Conservation (phyloP, 768 basidiomycete genomes). For the Steccherinum ochraceum region DNA sequence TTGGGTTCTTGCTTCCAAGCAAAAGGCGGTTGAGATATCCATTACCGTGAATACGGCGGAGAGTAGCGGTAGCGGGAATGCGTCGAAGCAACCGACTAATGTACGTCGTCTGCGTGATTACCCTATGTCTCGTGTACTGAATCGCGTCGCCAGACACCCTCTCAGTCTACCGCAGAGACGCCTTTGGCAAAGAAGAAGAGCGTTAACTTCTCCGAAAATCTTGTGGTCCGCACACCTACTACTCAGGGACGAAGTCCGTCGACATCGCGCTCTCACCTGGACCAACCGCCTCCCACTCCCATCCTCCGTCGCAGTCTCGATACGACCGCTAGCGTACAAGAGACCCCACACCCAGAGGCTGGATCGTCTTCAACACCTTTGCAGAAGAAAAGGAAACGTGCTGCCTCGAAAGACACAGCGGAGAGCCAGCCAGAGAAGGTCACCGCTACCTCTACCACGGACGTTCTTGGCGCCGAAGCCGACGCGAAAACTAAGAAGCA, state of each 20-base stretch:
- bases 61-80: conserved; percentile 17
- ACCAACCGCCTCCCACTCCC: not conserved
- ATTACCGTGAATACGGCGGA: conserved; percentile 8
- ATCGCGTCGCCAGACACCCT: not conserved
- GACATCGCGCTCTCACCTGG: not conserved
- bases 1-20: conserved; percentile 31
- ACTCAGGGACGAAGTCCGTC: too few relatives aligned
- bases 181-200: conserved; percentile 15
- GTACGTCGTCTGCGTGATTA: not conserved
- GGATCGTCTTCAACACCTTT: not conserved
- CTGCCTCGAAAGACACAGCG: not conserved
- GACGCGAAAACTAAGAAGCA: not conserved
- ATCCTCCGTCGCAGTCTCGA: not conserved
- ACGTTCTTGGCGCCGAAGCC: not conserved
- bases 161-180: not conserved
- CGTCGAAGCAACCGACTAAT: conserved; percentile 22
- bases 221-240: not conserved
- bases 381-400: conserved; percentile 12
- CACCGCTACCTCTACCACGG: not conserved
- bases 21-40: conserved; percentile 15
- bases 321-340: too few relatives aligned
- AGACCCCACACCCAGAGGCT: not conserved
- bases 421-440: not conserved
- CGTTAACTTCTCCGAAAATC: not conserved
- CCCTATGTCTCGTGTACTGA: too few relatives aligned